phyloP scores from a whole-genome alignment of 805 yeast species.

The Lachancea dasiensis region DNA sequence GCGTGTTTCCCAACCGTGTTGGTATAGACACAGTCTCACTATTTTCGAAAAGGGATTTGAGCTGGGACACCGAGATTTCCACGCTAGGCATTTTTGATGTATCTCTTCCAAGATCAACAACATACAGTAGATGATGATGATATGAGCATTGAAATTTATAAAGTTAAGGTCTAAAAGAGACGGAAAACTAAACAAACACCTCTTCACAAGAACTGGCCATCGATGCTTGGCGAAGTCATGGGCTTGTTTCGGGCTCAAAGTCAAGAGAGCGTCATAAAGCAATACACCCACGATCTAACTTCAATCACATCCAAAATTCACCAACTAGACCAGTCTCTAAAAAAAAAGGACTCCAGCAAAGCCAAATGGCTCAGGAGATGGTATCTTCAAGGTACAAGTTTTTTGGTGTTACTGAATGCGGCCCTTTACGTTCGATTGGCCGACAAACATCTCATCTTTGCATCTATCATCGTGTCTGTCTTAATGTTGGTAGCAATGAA shows the following conservation, averaged over 20 bases:
- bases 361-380: constrained; percentile 16
- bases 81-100: constrained; percentile 31
- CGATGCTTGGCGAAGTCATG: constrained; percentile 4
- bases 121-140: not conserved
- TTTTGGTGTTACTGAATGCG: constrained; percentile 3
- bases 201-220: not conserved
- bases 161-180: not conserved
- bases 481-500: constrained; percentile 4
- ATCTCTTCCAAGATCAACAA: no score
- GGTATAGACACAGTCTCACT: constrained; percentile 14
- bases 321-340: constrained; percentile 20
- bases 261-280: constrained; percentile 19
- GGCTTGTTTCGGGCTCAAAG: constrained; percentile 5
- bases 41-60: constrained; percentile 18
- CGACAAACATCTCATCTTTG: constrained; percentile 4
- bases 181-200: not conserved
- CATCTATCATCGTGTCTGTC: not conserved
- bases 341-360: constrained; percentile 16
- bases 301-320: constrained; percentile 26
- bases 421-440: constrained; percentile 1
- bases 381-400: constrained; percentile 18
- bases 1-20: constrained; percentile 51
- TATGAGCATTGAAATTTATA: not conserved
- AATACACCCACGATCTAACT: constrained; percentile 27
- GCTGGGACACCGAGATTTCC: constrained; percentile 19